phyloP scores from a whole-genome alignment of 108 stramenopile genomes.

The Epipyxis sp. region DNA sequence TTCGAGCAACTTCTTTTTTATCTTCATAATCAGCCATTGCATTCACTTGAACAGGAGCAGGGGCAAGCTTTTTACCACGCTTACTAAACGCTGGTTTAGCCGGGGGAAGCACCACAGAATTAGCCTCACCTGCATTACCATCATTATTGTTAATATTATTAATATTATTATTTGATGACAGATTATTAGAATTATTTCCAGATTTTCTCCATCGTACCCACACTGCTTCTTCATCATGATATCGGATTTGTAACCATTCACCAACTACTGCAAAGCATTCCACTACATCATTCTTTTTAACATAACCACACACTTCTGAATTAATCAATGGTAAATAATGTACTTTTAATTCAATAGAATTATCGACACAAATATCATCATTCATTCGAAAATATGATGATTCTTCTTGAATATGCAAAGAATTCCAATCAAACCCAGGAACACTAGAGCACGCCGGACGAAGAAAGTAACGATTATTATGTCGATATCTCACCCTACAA shows the following conservation, averaged over 20 bases:
- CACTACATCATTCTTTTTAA: not conserved
- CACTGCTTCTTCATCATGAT: not conserved
- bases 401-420: not conserved
- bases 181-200: no score
- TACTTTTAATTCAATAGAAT: constrained; percentile 15
- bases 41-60: no score
- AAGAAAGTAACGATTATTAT: not conserved
- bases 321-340: not conserved
- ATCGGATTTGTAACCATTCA: constrained; percentile 27
- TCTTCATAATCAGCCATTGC: no score
- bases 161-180: no score
- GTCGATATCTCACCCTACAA: no score
- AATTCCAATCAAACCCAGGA: not conserved
- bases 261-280: not conserved
- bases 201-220: no score
- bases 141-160: no score
- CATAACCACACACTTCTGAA: not conserved
- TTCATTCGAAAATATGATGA: not conserved
- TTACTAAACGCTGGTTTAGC: no score
- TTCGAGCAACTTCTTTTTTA: no score
- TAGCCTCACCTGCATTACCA: no score
- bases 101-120: no score
- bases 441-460: not conserved
- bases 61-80: no score
- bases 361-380: not conserved